Percentiles rank a stretch among this genome's conserved stretches.
phyloP scores from a whole-genome alignment of 164 flowering plant species.

The Tinospora cordifolia region DNA sequence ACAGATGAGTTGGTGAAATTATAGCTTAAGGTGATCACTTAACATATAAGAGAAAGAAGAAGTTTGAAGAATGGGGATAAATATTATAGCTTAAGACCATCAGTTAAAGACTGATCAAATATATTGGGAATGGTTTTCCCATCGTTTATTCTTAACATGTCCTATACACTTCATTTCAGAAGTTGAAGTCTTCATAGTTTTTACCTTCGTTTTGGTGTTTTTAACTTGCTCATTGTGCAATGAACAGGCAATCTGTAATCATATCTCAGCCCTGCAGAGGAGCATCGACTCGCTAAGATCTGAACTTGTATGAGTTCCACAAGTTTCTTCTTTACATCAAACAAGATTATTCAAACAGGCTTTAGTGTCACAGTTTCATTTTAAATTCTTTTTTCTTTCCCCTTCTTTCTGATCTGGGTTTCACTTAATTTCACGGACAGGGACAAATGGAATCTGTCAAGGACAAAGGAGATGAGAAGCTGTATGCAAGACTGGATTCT shows the following conservation, averaged over 20 bases:
- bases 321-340: conserved; percentile 5
- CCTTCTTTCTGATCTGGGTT: background rate
- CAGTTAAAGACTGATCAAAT: too few relatives aligned
- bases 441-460: conserved; percentile 56
- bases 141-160: background rate
- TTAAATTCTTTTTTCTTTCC: too few relatives aligned
- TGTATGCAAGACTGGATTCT: conserved; percentile 62
- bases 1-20: too few relatives aligned
- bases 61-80: too few relatives aligned
- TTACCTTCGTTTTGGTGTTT: background rate
- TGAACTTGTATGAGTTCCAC: conserved; percentile 59
- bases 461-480: conserved; percentile 55
- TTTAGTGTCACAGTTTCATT: background rate
- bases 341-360: background rate
- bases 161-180: background rate
- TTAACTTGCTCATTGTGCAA: conserved; percentile 7
- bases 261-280: conserved; percentile 48
- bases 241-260: conserved; percentile 69
- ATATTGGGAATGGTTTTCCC: background rate
- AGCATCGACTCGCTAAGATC: conserved; percentile 50
- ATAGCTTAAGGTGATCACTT: too few relatives aligned
- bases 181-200: background rate
- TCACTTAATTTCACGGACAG: conserved; percentile 26
- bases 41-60: too few relatives aligned
- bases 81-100: too few relatives aligned